Percentiles rank a stretch among this genome's conserved stretches.
Conservation (phyloP, 2,329 filamentous ascomycete genomes). For the Thielaviopsis musarum region DNA sequence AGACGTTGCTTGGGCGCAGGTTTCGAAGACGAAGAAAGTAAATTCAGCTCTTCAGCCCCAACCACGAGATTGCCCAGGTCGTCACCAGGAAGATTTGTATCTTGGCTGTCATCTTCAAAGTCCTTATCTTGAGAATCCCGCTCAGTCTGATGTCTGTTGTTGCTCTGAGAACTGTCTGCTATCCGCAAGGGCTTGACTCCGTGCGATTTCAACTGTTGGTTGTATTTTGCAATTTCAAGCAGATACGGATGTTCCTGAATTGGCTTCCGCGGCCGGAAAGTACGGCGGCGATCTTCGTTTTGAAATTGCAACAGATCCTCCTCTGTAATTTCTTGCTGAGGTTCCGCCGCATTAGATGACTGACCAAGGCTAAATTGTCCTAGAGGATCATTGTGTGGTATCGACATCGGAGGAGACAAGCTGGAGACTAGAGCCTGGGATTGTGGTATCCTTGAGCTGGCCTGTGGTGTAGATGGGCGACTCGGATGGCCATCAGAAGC, state of each 20-base stretch:
- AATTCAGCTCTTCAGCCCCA: conserved; percentile 9
- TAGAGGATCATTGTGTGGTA: not conserved
- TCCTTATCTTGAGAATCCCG: conserved; percentile 32
- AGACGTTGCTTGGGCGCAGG: not conserved
- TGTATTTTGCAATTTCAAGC: conserved; percentile 38
- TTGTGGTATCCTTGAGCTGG: not conserved
- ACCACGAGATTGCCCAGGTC: conserved; percentile 18
- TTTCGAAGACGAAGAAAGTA: conserved; percentile 6
- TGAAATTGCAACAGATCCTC: conserved; percentile 1
- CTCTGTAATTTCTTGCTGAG: not conserved
- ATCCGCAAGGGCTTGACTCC: conserved; percentile 36
- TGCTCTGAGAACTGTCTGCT: conserved; percentile 18
- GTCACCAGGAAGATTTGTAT: conserved; percentile 17
- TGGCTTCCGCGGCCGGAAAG: conserved; percentile 40
- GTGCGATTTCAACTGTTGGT: conserved; percentile 33
- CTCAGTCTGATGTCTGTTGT: conserved; percentile 18
- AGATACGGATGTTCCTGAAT: conserved; percentile 45
- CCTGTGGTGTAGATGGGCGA: not conserved
- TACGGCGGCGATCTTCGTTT: conserved; percentile 19
- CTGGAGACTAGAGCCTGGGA: not conserved
- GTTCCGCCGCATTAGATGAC: not conserved
- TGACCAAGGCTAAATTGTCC: not conserved
- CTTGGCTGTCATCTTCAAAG: conserved; percentile 35
- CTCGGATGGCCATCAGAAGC: not conserved
- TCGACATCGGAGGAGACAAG: not conserved